Evolutionary conservation across 345 rosid genomes (phyloP).

Genomic region (Gossypium turneri): DNA sequence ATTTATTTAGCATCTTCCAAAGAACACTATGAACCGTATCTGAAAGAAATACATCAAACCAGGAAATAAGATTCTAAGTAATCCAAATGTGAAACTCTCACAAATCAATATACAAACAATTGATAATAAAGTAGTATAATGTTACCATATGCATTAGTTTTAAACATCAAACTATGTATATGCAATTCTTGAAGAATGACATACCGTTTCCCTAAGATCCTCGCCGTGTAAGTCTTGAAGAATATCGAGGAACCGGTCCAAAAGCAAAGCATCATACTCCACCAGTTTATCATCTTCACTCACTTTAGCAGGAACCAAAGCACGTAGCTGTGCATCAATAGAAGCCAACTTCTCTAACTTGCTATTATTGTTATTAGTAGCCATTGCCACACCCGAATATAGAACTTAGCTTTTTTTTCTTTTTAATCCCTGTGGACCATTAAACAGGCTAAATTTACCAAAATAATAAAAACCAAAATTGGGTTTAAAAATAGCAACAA

Average conservation of each 20-base stretch:
- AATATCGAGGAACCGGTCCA: constrained; percentile 95
- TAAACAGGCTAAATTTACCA: background rate
- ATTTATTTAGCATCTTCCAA: too few species aligned
- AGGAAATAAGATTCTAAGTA: background rate
- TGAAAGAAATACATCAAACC: background rate
- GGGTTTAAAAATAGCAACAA: background rate
- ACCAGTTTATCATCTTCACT: constrained; percentile 94
- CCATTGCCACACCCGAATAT: constrained; percentile 26
- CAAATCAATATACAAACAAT: background rate
- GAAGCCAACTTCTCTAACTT: constrained; percentile 89
- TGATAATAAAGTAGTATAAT: background rate
- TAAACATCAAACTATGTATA: background rate
- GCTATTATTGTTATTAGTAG: constrained; percentile 29
- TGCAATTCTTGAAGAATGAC: background rate
- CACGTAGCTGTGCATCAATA: constrained; percentile 90
- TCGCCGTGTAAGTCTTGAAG: constrained; percentile 94
- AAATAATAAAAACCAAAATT: background rate
- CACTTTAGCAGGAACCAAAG: constrained; percentile 72
- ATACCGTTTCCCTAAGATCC: constrained; percentile 90
- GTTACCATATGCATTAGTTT: background rate
- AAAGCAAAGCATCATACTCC: constrained; percentile 91
- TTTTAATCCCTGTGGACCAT: constrained; percentile 26
- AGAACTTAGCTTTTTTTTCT: background rate
- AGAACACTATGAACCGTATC: too few species aligned
- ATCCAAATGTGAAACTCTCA: background rate